phyloP scores from a whole-genome alignment of 345 rosid species.

The Cardamine occulta region DNA sequence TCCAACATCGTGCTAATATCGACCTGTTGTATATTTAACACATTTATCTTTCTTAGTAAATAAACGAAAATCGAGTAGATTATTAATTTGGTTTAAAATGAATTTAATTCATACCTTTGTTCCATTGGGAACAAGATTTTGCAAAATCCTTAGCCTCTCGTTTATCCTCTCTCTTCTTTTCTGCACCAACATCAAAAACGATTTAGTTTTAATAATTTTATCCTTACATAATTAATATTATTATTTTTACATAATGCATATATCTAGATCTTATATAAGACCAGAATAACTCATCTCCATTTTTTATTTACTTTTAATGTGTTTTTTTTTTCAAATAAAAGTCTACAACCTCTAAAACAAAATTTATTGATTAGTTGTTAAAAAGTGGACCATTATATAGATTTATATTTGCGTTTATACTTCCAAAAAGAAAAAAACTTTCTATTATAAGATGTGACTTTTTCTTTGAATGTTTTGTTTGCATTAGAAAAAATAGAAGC shows the following conservation, averaged over 20 bases:
- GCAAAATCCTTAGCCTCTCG: slow-evolving; percentile 73
- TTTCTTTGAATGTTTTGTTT: neutral
- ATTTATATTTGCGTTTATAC: neutral
- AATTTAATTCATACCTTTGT: slow-evolving; percentile 55
- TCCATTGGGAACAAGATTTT: slow-evolving; percentile 82
- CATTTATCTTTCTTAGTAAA: neutral
- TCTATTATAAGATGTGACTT: neutral
- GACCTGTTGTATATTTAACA: slow-evolving; percentile 50
- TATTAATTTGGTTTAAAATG: slow-evolving; percentile 2
- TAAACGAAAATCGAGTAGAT: neutral
- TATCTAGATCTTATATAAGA: neutral
- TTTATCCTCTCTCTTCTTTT: slow-evolving; percentile 85
- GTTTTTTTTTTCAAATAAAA: neutral
- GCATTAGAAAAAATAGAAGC: neutral
- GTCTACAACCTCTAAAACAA: neutral
- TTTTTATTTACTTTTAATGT: neutral
- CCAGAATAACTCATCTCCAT: neutral
- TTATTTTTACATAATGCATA: neutral
- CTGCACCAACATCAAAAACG: slow-evolving; percentile 44
- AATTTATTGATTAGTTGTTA: neutral
- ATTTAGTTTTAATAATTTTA: neutral
- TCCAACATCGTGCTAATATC: slow-evolving; percentile 94
- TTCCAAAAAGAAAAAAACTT: neutral
- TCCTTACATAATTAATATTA: neutral
- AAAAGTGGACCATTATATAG: neutral